Conservation (phyloP, 140 eudicot genomes). For the Senecio squalidus region DNA sequence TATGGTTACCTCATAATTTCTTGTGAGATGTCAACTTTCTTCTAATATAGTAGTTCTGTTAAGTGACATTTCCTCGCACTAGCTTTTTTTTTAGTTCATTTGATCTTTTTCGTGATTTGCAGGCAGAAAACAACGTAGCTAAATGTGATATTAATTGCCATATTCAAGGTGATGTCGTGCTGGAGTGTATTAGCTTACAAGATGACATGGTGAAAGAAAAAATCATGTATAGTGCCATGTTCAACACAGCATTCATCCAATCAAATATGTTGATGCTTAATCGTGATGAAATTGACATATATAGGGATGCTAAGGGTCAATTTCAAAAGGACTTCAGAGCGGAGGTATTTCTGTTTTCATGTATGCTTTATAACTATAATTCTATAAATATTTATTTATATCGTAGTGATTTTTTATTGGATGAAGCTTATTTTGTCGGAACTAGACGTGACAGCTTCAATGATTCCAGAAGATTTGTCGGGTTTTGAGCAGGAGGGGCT, state of each 20-base stretch:
- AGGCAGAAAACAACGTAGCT: slow-evolving; percentile 68
- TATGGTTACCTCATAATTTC: too few relatives aligned
- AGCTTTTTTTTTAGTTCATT: slow-evolving; percentile 5
- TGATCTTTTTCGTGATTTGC: slow-evolving; percentile 26
- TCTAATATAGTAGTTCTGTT: too few relatives aligned
- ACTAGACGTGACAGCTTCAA: slow-evolving; percentile 50
- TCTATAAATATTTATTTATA: background rate
- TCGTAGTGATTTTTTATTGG: too few relatives aligned
- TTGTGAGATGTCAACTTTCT: too few relatives aligned
- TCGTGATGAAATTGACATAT: slow-evolving; percentile 62
- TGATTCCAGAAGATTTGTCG: slow-evolving; percentile 39
- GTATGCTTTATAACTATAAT: background rate
- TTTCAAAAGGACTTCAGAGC: slow-evolving; percentile 59
- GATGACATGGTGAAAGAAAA: slow-evolving; percentile 49
- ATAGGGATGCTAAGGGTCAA: slow-evolving; percentile 54
- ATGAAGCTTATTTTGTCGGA: slow-evolving; percentile 81
- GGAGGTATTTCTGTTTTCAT: slow-evolving; percentile 1
- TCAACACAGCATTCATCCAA: slow-evolving; percentile 71
- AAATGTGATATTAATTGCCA: slow-evolving; percentile 70
- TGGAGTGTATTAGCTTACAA: slow-evolving; percentile 69
- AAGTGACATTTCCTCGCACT: background rate
- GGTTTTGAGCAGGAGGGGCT: slow-evolving; percentile 57
- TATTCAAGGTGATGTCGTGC: slow-evolving; percentile 80
- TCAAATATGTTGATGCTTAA: slow-evolving; percentile 62
- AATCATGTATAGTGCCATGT: slow-evolving; percentile 70